A percentile compares a stretch with the other conserved stretches of the same genome.
These are phyloP conservation scores for Oryza meridionalis DNA, from an alignment of 176 grass and related monocot genomes.

Conservation along the genomic window DNA sequence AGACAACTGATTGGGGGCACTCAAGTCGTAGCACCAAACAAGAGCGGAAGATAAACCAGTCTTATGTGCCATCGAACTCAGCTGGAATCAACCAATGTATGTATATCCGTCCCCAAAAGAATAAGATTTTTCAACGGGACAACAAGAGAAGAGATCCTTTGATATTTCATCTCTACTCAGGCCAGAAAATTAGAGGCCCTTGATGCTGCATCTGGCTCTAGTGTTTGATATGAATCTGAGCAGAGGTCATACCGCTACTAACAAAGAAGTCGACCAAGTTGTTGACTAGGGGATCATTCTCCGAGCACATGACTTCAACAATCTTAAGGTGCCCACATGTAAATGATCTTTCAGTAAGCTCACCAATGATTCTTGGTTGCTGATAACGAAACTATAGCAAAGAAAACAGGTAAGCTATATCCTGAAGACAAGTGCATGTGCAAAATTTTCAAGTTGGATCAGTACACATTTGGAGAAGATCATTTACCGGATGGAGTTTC, in stretches of 20 bases:
- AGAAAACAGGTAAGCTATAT: not conserved
- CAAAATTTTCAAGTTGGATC: not conserved
- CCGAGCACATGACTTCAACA: conserved; percentile 18
- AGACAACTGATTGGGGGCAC: too few relatives aligned
- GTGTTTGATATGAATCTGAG: conserved; percentile 3
- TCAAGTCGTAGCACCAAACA: too few relatives aligned
- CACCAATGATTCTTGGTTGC: not conserved
- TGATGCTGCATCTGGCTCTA: not conserved
- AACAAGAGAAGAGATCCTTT: too few relatives aligned
- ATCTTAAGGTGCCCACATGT: conserved; percentile 24
- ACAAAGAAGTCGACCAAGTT: not conserved
- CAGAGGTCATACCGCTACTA: conserved; percentile 14
- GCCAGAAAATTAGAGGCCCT: too few relatives aligned
- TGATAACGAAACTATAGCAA: too few relatives aligned
- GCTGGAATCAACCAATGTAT: too few relatives aligned
- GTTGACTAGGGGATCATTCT: not conserved
- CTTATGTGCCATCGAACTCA: too few relatives aligned
- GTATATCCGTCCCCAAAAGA: too few relatives aligned
- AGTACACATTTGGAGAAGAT: not conserved
- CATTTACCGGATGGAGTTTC: not conserved
- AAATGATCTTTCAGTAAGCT: conserved; percentile 28
- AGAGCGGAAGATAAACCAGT: too few relatives aligned
- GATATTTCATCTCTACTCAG: not conserved
- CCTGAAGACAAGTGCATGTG: not conserved
- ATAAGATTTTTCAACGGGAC: too few relatives aligned